Percentiles rank a stretch among this genome's conserved stretches.
Evolutionary conservation across 352 stramenopile genomes (phyloP).

Genomic region (Phytophthora cajani): DNA sequence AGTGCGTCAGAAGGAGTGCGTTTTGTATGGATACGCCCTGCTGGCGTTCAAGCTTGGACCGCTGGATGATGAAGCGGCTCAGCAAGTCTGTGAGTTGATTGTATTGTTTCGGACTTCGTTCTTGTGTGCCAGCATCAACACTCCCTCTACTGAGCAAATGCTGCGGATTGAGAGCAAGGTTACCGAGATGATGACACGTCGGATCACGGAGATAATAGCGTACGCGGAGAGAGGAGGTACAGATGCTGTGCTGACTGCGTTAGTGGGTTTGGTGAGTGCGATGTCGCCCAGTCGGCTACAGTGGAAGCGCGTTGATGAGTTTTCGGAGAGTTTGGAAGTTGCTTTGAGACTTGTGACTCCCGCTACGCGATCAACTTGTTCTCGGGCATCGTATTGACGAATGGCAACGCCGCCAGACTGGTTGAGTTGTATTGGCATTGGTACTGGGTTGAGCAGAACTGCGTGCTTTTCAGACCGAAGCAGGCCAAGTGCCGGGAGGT

Average conservation of each 20-base stretch:
- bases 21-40: slow-evolving; percentile 56
- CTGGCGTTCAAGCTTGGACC: slow-evolving; percentile 31
- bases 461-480: slow-evolving; percentile 45
- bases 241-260: slow-evolving; percentile 18
- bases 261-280: slow-evolving; percentile 35
- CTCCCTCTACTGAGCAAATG: slow-evolving; percentile 28
- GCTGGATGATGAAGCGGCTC: slow-evolving; percentile 14
- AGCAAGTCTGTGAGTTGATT: slow-evolving; percentile 51
- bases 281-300: slow-evolving; percentile 25
- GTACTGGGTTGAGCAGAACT: slow-evolving; percentile 56
- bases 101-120: slow-evolving; percentile 52
- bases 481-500: slow-evolving; percentile 24
- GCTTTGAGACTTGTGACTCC: slow-evolving; percentile 31
- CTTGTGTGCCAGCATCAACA: slow-evolving; percentile 31
- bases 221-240: slow-evolving; percentile 12
- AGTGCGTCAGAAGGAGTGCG: slow-evolving; percentile 45
- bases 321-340: slow-evolving; percentile 27
- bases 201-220: slow-evolving; percentile 24
- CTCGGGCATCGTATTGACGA: slow-evolving; percentile 44
- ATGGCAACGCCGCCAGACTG: slow-evolving; percentile 42
- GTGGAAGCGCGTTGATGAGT: slow-evolving; percentile 30
- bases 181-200: slow-evolving; percentile 43
- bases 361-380: slow-evolving; percentile 65
- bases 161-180: slow-evolving; percentile 30
- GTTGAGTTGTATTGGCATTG: slow-evolving; percentile 51